These are phyloP conservation scores for Ophiostoma fasciatum DNA, from an alignment of 2,329 filamentous ascomycete species.

Conservation along the genomic window DNA sequence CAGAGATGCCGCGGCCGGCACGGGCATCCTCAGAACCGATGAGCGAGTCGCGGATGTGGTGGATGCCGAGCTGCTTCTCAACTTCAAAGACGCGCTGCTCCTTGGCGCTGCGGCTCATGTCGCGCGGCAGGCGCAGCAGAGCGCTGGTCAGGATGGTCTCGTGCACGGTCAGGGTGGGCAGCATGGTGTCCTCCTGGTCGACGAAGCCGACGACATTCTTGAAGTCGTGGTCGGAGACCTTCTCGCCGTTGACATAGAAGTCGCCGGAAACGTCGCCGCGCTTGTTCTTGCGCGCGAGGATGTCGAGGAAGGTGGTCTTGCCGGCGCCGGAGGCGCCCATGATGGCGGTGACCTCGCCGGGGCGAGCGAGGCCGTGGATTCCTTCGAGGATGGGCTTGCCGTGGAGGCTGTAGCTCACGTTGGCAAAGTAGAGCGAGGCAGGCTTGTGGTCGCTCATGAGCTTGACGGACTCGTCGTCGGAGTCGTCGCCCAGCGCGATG, in stretches of 20 bases:
- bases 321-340: conserved; percentile 97
- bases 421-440: conserved; percentile 73
- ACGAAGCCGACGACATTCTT: conserved; percentile 91
- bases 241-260: conserved; percentile 89
- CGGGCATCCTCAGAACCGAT: conserved; percentile 94
- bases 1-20: conserved; percentile 89
- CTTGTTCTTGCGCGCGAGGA: conserved; percentile 94
- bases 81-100: conserved; percentile 85
- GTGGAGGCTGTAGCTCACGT: conserved; percentile 75
- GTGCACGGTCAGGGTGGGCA: conserved; percentile 90
- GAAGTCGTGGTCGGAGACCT: conserved; percentile 70
- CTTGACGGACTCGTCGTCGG: conserved; percentile 73
- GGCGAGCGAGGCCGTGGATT: conserved; percentile 75
- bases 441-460: conserved; percentile 87
- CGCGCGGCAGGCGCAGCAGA: conserved; percentile 73
- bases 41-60: conserved; percentile 83
- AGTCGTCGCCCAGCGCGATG: conserved; percentile 76
- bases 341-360: conserved; percentile 91
- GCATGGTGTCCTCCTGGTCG: conserved; percentile 94
- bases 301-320: conserved; percentile 94
- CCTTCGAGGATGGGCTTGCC: conserved; percentile 71
- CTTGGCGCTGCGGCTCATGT: conserved; percentile 81
- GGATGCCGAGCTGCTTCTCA: conserved; percentile 88
- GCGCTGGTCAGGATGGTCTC: conserved; percentile 95
- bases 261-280: conserved; percentile 63